Percentiles rank a stretch among this genome's conserved stretches.
Evolutionary conservation across 768 basidiomycete genomes (phyloP).

Genomic region (Panus rudis): DNA sequence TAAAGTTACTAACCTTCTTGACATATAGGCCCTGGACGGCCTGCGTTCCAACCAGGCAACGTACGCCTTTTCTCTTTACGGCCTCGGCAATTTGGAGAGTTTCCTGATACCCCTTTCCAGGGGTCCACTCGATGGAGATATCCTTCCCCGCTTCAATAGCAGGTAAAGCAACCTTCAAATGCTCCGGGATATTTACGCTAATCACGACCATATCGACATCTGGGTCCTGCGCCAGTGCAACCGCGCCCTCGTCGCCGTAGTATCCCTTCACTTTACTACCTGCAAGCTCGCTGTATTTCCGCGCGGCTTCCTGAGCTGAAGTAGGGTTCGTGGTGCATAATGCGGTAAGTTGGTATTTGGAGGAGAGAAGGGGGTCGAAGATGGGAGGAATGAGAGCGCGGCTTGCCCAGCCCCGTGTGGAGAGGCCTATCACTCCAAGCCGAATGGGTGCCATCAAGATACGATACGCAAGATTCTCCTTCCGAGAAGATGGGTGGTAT

Average conservation of each 20-base stretch:
- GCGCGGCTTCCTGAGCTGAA: conserved; percentile 18
- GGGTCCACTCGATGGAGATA: conserved; percentile 36
- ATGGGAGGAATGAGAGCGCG: conserved; percentile 3
- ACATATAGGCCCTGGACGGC: conserved; percentile 22
- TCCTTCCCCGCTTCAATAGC: conserved; percentile 32
- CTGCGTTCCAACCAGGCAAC: conserved; percentile 30
- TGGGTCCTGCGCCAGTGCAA: conserved; percentile 24
- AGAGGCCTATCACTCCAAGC: conserved; percentile 13
- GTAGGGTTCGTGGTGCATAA: conserved; percentile 1
- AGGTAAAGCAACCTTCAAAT: conserved; percentile 24
- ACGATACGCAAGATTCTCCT: too few species aligned
- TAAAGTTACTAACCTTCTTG: conserved; percentile 22
- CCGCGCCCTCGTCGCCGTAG: conserved; percentile 20
- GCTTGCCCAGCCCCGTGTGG: conserved; percentile 5
- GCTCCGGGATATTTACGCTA: conserved; percentile 26
- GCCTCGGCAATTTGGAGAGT: conserved; percentile 28
- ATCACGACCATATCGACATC: conserved; percentile 32
- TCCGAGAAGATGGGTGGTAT: too few species aligned
- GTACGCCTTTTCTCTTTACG: conserved; percentile 24
- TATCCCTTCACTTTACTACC: conserved; percentile 27
- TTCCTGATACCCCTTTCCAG: conserved; percentile 24
- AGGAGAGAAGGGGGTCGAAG: conserved; percentile 2
- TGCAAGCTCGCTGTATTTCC: conserved; percentile 20
- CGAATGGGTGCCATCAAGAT: conserved; percentile 29
- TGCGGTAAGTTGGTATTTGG: conserved; percentile 5